phyloP scores from a whole-genome alignment of 2,329 filamentous ascomycete genomes.

The Dothideomycetidae sp. region DNA sequence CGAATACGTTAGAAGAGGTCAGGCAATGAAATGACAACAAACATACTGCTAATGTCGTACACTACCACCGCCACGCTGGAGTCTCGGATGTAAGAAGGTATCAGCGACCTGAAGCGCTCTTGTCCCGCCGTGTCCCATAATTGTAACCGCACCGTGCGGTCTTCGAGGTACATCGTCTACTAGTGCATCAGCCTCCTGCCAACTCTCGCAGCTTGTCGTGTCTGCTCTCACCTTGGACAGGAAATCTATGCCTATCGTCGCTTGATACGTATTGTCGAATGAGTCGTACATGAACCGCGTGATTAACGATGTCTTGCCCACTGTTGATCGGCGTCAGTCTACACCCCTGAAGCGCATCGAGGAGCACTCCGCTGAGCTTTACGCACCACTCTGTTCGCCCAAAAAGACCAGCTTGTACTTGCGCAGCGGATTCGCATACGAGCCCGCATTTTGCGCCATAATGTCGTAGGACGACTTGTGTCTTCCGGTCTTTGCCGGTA shows the following conservation, averaged over 20 bases:
- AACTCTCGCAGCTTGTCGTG: too few species aligned
- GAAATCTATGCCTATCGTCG: conserved; percentile 98
- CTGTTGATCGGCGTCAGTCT: conserved; percentile 33
- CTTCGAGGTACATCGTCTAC: conserved; percentile 98
- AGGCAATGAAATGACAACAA: background rate
- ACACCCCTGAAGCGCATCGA: too few species aligned
- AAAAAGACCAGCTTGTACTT: conserved; percentile 99
- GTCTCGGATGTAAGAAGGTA: conserved; percentile 97
- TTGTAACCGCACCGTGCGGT: conserved; percentile 91
- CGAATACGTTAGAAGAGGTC: conserved; percentile 7
- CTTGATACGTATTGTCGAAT: conserved; percentile 99
- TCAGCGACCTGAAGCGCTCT: conserved; percentile 90
- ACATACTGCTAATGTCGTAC: conserved; percentile 84
- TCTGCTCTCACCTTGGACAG: conserved; percentile 65
- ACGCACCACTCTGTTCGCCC: conserved; percentile 93
- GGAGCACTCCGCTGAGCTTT: background rate
- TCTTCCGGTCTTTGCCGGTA: conserved; percentile 1
- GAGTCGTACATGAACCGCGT: conserved; percentile 99
- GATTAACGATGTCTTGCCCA: conserved; percentile 96
- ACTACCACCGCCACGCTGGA: conserved; percentile 96
- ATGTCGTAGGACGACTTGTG: conserved; percentile 21
- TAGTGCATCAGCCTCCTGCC: conserved; percentile 6
- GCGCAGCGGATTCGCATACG: conserved; percentile 98
- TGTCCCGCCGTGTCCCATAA: conserved; percentile 98
- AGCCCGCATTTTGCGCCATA: conserved; percentile 72